Evolutionary conservation across 2,329 filamentous ascomycete genomes (phyloP).

Genomic region (Aspergillaceae sp.): DNA sequence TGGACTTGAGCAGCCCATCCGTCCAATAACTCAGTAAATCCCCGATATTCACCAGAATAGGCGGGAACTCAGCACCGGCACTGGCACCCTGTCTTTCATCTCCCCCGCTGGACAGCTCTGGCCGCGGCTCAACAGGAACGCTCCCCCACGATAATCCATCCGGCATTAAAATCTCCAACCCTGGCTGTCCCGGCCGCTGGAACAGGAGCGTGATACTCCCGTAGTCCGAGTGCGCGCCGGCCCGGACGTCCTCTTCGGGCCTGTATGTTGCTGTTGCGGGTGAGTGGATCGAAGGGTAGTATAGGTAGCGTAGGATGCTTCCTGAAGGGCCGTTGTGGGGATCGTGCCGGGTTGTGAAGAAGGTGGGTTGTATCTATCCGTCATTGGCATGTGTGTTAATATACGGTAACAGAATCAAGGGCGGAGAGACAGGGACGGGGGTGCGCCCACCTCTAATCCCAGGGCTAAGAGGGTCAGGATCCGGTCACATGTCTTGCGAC

Average conservation of each 20-base stretch:
- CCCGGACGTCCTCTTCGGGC: slow-evolving; percentile 60
- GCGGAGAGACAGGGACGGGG: neutral
- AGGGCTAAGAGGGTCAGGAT: slow-evolving; percentile 70
- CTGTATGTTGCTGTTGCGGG: slow-evolving; percentile 35
- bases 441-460: slow-evolving; percentile 54
- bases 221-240: slow-evolving; percentile 89
- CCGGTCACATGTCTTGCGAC: slow-evolving; percentile 62
- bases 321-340: slow-evolving; percentile 42
- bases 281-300: slow-evolving; percentile 55
- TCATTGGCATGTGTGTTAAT: no score
- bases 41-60: slow-evolving; percentile 64
- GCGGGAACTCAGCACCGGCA: slow-evolving; percentile 51
- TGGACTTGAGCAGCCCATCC: slow-evolving; percentile 73
- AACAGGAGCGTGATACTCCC: slow-evolving; percentile 64
- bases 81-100: slow-evolving; percentile 30
- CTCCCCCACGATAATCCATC: slow-evolving; percentile 43
- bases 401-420: neutral
- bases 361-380: slow-evolving; percentile 38
- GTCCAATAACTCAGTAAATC: slow-evolving; percentile 81
- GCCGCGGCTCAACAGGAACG: slow-evolving; percentile 56
- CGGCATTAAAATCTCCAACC: slow-evolving; percentile 68
- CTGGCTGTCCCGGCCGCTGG: slow-evolving; percentile 73
- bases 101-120: neutral
- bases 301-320: slow-evolving; percentile 60
- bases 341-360: slow-evolving; percentile 57